Evolutionary conservation across 2,329 filamentous ascomycete genomes (phyloP).

Genomic region (Fusarium nodosum): DNA sequence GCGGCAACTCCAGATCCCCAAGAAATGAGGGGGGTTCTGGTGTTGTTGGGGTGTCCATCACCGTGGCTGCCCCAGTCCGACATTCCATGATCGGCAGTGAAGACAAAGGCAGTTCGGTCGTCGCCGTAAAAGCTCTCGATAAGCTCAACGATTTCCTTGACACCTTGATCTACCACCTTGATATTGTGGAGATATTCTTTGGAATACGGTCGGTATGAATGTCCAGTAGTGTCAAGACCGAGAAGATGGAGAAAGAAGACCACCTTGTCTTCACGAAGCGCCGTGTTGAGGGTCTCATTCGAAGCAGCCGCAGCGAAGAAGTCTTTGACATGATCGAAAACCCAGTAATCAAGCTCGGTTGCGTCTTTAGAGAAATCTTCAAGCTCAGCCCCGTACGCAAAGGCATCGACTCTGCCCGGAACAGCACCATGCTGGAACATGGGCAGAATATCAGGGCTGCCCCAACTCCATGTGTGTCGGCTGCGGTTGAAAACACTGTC

Average conservation of each 20-base stretch:
- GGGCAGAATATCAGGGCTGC: constrained; percentile 94
- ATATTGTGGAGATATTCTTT: constrained; percentile 96
- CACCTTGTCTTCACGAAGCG: constrained; percentile 83
- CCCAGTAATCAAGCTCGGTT: constrained; percentile 87
- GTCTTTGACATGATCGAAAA: constrained; percentile 92
- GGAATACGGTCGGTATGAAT: constrained; percentile 89
- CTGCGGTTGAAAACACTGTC: constrained; percentile 99
- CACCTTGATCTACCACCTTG: constrained; percentile 91
- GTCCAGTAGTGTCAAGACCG: constrained; percentile 91
- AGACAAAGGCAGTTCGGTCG: constrained; percentile 91
- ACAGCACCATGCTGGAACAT: constrained; percentile 98
- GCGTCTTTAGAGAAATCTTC: constrained; percentile 93
- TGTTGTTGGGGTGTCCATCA: constrained; percentile 97
- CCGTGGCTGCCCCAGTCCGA: constrained; percentile 99
- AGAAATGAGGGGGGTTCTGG: constrained; percentile 88
- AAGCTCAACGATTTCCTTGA: constrained; percentile 84
- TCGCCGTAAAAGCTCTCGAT: constrained; percentile 89
- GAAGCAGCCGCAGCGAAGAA: constrained; percentile 84
- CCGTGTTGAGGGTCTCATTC: constrained; percentile 80
- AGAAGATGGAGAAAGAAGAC: constrained; percentile 97
- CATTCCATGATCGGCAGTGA: constrained; percentile 99
- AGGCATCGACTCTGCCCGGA: constrained; percentile 87
- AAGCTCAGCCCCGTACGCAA: constrained; percentile 83
- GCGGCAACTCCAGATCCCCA: constrained; percentile 94
- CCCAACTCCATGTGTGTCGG: constrained; percentile 98